A percentile compares a stretch with the other conserved stretches of the same genome.
Evolutionary conservation across 176 grass and related monocot species (phyloP).

Genomic region (Oryza glaberrima): DNA sequence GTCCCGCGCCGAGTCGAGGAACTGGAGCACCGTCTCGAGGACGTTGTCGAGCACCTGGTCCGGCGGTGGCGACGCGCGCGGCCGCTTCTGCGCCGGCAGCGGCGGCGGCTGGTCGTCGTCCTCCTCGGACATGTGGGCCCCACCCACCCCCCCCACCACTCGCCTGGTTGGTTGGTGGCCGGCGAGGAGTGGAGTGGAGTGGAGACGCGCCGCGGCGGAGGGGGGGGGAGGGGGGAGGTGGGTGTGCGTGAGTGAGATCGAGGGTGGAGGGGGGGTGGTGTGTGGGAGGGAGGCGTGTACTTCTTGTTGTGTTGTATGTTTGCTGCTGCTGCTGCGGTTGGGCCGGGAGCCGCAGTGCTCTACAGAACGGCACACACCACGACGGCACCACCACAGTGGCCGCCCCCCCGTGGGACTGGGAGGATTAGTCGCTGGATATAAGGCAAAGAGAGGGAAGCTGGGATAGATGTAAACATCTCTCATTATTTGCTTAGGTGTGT

Average conservation of each 20-base stretch:
- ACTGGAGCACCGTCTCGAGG: conserved; percentile 92
- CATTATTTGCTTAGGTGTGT: too few relatives aligned
- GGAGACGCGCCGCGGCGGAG: too few relatives aligned
- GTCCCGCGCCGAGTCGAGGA: conserved; percentile 66
- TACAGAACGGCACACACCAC: background rate
- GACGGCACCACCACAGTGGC: too few relatives aligned
- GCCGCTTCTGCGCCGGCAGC: conserved; percentile 32
- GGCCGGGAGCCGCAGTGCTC: background rate
- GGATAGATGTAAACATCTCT: too few relatives aligned
- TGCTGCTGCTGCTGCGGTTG: background rate
- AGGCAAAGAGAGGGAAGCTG: too few relatives aligned
- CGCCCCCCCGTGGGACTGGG: too few relatives aligned
- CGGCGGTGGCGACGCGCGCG: conserved; percentile 53
- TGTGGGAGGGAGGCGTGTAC: conserved; percentile 38
- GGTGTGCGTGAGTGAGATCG: background rate
- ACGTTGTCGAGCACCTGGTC: conserved; percentile 96
- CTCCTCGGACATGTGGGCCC: conserved; percentile 43
- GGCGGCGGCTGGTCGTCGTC: conserved; percentile 56
- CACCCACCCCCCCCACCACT: background rate
- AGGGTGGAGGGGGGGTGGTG: conserved; percentile 26
- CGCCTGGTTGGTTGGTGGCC: background rate
- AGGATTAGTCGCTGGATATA: background rate
- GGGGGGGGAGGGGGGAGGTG: background rate
- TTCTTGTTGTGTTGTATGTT: conserved; percentile 25
- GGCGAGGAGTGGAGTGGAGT: background rate